These are phyloP conservation scores for Amniculicola lignicola DNA, from an alignment of 495 filamentous ascomycete genomes.

Conservation along the genomic window DNA sequence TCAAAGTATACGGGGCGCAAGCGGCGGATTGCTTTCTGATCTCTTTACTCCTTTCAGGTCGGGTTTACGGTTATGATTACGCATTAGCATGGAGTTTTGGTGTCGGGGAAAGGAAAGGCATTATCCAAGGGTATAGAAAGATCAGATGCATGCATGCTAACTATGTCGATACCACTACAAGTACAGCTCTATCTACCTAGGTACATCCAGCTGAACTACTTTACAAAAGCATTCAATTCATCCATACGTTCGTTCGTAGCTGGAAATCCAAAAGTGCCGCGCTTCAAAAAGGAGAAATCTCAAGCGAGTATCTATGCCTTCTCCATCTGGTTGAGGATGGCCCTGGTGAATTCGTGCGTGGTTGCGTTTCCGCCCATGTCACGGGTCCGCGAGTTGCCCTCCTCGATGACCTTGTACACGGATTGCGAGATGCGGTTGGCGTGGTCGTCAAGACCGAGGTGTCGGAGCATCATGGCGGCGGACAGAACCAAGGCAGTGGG, in stretches of 20 bases:
- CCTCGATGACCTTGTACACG: slow-evolving; percentile 91
- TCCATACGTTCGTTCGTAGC: no score
- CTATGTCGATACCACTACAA: slow-evolving; percentile 32
- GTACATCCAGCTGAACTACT: slow-evolving; percentile 3
- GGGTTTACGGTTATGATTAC: slow-evolving; percentile 3
- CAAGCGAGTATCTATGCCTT: slow-evolving; percentile 2
- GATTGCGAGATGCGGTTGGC: slow-evolving; percentile 97
- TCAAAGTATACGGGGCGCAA: slow-evolving; percentile 93
- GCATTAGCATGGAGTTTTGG: slow-evolving; percentile 23
- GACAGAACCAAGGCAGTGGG: slow-evolving; percentile 92
- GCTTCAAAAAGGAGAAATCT: background rate
- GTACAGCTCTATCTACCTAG: slow-evolving; percentile 30
- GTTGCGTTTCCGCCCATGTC: slow-evolving; percentile 91
- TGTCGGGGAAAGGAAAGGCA: no score
- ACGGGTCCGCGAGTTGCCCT: slow-evolving; percentile 79
- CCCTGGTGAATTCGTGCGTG: slow-evolving; percentile 92
- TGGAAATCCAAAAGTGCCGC: no score
- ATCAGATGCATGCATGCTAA: slow-evolving; percentile 21
- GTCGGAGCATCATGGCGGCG: slow-evolving; percentile 92
- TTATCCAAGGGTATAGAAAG: slow-evolving; percentile 15
- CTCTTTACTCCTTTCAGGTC: background rate
- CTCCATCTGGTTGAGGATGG: slow-evolving; percentile 94
- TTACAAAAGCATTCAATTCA: background rate
- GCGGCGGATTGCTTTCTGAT: slow-evolving; percentile 59
- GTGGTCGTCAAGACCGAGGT: slow-evolving; percentile 94